phyloP scores from a whole-genome alignment of 2,329 filamentous ascomycete species.

The Dryadomyces quercivorus region DNA sequence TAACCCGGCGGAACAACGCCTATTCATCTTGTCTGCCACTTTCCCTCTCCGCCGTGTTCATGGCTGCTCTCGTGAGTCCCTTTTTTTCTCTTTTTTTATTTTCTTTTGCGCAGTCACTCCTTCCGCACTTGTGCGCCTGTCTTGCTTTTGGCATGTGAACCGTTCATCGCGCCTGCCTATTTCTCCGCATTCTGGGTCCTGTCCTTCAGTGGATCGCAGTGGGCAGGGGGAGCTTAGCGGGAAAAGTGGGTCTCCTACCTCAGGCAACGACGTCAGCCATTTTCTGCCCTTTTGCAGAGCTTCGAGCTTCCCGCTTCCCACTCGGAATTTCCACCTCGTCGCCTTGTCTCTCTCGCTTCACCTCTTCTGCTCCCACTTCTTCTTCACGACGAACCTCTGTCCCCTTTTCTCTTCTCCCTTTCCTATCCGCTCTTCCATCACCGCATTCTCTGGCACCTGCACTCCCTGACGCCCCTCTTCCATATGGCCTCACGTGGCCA shows the following conservation, averaged over 20 bases:
- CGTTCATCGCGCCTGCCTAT: neutral
- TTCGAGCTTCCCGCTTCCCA: neutral
- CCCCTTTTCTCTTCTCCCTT: neutral
- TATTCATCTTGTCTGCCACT: neutral
- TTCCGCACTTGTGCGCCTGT: neutral
- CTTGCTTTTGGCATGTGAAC: neutral
- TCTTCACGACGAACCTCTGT: neutral
- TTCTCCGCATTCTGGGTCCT: conserved; percentile 1
- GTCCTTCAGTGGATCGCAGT: neutral
- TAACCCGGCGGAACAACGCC: neutral
- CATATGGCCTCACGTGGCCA: neutral
- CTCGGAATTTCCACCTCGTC: neutral
- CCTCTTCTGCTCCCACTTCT: neutral
- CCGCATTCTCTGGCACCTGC: neutral
- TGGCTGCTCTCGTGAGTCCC: conserved; percentile 6
- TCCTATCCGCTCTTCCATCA: neutral
- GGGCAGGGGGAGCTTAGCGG: neutral
- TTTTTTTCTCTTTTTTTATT: neutral
- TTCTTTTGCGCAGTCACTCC: neutral
- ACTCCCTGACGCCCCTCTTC: no score
- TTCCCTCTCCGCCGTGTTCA: neutral
- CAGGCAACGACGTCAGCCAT: conserved; percentile 1
- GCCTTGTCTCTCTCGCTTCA: neutral
- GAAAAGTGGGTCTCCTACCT: neutral
- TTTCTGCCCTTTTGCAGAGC: neutral